phyloP scores from a whole-genome alignment of 1,284 basidiomycete species.

The Boletus calvinii region DNA sequence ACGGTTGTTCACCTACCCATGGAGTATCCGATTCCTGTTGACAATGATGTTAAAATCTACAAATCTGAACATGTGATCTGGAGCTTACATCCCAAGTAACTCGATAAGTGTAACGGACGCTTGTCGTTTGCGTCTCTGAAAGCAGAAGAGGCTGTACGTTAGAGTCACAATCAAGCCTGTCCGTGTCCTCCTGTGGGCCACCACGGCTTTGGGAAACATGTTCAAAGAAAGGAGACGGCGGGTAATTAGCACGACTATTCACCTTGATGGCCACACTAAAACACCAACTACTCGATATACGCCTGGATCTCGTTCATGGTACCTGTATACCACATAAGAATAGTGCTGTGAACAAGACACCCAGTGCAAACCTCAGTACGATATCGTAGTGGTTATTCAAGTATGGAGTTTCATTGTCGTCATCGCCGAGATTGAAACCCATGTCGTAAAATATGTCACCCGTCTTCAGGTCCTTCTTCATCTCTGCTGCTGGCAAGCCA shows the following conservation, averaged over 20 bases:
- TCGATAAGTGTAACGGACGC: conserved; percentile 88
- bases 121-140: conserved; percentile 59
- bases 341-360: neutral
- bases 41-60: conserved; percentile 9
- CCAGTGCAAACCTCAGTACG: conserved; percentile 57
- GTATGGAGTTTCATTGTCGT: conserved; percentile 60
- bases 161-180: conserved; percentile 41
- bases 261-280: conserved; percentile 88
- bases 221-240: conserved; percentile 4
- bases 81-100: conserved; percentile 81
- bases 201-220: conserved; percentile 48
- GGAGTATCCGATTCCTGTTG: conserved; percentile 77
- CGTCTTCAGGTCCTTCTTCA: conserved; percentile 78
- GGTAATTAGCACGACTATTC: conserved; percentile 5
- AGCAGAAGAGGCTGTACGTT: conserved; percentile 53
- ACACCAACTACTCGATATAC: conserved; percentile 87
- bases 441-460: conserved; percentile 88
- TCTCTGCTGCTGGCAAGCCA: conserved; percentile 90
- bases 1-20: conserved; percentile 52
- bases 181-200: conserved; percentile 47
- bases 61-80: neutral
- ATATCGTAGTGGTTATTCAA: conserved; percentile 93
- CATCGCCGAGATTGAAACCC: conserved; percentile 79
- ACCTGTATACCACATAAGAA: conserved; percentile 47
- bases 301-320: conserved; percentile 71